Evolutionary conservation across 208 protist genomes (phyloP).

Genomic region (Trypanosoma conorhini): DNA sequence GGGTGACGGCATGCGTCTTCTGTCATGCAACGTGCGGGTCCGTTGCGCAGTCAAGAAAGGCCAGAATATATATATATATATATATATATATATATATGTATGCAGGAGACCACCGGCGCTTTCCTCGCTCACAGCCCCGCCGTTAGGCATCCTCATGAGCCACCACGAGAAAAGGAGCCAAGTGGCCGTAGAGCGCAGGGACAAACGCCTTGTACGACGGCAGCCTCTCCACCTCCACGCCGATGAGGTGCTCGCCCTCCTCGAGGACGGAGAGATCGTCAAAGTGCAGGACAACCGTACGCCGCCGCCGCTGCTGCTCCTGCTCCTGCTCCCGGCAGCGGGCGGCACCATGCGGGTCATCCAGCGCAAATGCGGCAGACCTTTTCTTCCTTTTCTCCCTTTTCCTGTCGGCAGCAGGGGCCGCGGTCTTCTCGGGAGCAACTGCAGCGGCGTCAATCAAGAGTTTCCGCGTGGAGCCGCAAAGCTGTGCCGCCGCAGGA

Average conservation of each 20-base stretch:
- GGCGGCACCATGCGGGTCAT: background rate
- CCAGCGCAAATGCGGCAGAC: background rate
- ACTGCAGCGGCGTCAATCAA: slow-evolving; percentile 16
- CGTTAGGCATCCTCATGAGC: slow-evolving; percentile 16
- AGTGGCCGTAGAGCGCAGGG: slow-evolving; percentile 43
- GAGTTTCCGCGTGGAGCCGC: slow-evolving; percentile 28
- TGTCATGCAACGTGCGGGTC: background rate
- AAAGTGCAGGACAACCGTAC: slow-evolving; percentile 32
- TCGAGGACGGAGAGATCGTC: slow-evolving; percentile 37
- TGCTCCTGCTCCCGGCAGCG: background rate
- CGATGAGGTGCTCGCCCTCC: slow-evolving; percentile 67
- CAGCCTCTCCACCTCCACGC: slow-evolving; percentile 48
- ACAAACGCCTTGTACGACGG: slow-evolving; percentile 59
- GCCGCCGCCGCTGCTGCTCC: background rate
- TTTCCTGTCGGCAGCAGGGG: background rate
- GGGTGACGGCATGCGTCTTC: background rate
- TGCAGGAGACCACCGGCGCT: background rate
- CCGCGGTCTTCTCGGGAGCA: background rate
- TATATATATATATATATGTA: background rate
- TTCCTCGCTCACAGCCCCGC: background rate
- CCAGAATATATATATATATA: background rate
- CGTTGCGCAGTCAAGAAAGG: background rate
- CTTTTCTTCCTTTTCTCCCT: background rate
- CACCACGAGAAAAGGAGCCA: slow-evolving; percentile 78
- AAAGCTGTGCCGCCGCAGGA: slow-evolving; percentile 39